Evolutionary conservation across 371 early-diverging fungal genomes (phyloP), one percentile per base, ranked within the genome.

Genomic region (Cokeromyces recurvatus): DNA sequence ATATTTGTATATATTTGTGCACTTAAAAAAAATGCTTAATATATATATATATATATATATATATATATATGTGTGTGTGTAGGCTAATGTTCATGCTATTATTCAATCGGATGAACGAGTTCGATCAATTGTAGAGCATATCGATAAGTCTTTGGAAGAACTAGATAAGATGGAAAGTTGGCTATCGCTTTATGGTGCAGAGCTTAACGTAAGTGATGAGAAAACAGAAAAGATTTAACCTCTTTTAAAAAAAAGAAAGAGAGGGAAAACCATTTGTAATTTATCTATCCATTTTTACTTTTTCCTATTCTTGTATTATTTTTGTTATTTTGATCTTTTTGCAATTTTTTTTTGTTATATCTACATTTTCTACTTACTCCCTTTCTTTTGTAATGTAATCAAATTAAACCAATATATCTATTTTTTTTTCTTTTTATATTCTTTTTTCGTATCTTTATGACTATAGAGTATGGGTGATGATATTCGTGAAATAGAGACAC

Each of bases 41-140:
- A n/a, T n/a, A n/a, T n/a, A n/a, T n/a, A n/a, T n/a, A n/a, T n/a
- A n/a, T n/a, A n/a, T n/a, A n/a, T n/a, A n/a, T n/a, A n/a, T n/a
- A n/a, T n/a, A n/a, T n/a, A n/a, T 4, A 14, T 16, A 7, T 19
- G 9, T 3, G 2, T 19, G 24, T 32, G 6, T 3, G n/a, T 57
- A 89, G 89, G 86, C 89, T 15, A 94, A 94, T 62, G 92, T 96
- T 2, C 91, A 91, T 54, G 92, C 91, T 1, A 91, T 96, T 48
- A 87, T 96, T 29, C 87, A 91, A 59, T 87, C 93, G 16, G 94
- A 94, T 53, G 84, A 85, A 46, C 79, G 87, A 46, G 91, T 92
- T n/a, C 77, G 83, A 37, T 69, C 77, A 4, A 85, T 96, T 19
- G 78, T 92, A 15, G 72, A 68, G 16, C 85, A 92, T 46, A 81